These are phyloP conservation scores for Colletotrichum abscissum DNA, from an alignment of 2,329 filamentous ascomycete species.

Conservation along the genomic window DNA sequence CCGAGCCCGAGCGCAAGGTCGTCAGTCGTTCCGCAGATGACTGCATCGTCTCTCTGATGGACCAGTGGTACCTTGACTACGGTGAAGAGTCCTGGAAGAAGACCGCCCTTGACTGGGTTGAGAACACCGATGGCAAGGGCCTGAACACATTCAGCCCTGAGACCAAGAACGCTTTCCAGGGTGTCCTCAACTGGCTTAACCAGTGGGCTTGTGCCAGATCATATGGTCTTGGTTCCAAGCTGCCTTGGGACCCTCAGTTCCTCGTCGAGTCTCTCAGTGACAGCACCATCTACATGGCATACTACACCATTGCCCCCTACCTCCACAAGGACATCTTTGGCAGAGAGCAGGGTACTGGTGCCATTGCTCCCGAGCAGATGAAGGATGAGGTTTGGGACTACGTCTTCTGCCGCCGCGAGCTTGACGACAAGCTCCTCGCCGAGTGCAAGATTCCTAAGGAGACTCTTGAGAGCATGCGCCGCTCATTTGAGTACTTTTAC, in stretches of 20 bases:
- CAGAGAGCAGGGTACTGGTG: slow-evolving; percentile 73
- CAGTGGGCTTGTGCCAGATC: slow-evolving; percentile 95
- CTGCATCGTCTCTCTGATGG: slow-evolving; percentile 91
- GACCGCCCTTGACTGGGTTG: slow-evolving; percentile 77
- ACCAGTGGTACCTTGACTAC: slow-evolving; percentile 99
- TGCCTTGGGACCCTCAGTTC: slow-evolving; percentile 93
- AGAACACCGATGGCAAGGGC: slow-evolving; percentile 71
- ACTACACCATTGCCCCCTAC: slow-evolving; percentile 74
- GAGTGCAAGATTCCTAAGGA: slow-evolving; percentile 79
- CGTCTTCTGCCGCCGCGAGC: slow-evolving; percentile 82
- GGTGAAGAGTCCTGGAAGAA: slow-evolving; percentile 90
- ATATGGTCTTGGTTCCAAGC: slow-evolving; percentile 91
- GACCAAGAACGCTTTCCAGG: slow-evolving; percentile 83
- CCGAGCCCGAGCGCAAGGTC: slow-evolving; percentile 91
- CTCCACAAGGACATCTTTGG: slow-evolving; percentile 91
- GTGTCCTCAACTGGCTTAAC: slow-evolving; percentile 90
- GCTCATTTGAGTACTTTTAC: slow-evolving; percentile 98
- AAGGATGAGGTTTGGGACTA: slow-evolving; percentile 97
- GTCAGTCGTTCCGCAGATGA: slow-evolving; percentile 91
- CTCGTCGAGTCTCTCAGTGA: slow-evolving; percentile 94
- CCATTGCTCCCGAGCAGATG: slow-evolving; percentile 86
- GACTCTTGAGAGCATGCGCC: slow-evolving; percentile 81
- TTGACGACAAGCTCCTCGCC: slow-evolving; percentile 72
- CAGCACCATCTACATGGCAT: slow-evolving; percentile 91
- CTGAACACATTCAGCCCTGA: slow-evolving; percentile 85